Evolutionary conservation across 345 rosid genomes (phyloP).

Genomic region (Odontarrhena argentea): DNA sequence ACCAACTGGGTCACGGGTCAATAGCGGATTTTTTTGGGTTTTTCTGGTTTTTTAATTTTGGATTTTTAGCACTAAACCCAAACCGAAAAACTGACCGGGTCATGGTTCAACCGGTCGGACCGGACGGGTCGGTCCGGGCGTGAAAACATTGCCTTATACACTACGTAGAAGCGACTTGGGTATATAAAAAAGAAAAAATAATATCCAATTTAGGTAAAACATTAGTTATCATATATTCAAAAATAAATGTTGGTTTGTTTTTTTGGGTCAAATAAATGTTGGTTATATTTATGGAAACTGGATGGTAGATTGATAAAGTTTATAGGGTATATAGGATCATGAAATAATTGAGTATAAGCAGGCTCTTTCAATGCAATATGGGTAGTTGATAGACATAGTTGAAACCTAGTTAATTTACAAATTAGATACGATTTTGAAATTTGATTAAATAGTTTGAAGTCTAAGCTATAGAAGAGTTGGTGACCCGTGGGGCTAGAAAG

Average conservation of each 20-base stretch:
- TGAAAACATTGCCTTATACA: no score
- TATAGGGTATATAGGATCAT: background rate
- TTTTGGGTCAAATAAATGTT: background rate
- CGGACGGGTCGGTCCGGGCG: no score
- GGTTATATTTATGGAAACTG: background rate
- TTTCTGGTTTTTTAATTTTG: no score
- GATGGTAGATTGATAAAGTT: background rate
- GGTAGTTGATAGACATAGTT: constrained; percentile 13
- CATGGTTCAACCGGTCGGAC: no score
- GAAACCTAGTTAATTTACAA: constrained; percentile 15
- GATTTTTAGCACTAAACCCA: no score
- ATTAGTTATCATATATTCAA: background rate
- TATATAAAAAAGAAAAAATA: background rate
- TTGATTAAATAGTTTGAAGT: constrained; percentile 7
- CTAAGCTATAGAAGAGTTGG: constrained; percentile 30
- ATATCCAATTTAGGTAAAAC: background rate
- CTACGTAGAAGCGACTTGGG: background rate
- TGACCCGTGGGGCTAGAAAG: constrained; percentile 39
- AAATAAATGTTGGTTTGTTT: background rate
- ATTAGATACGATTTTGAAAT: background rate
- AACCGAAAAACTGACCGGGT: no score
- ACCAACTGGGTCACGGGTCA: no score
- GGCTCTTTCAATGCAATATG: constrained; percentile 7
- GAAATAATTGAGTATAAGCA: constrained; percentile 9
- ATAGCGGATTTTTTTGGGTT: no score